Evolutionary conservation across 441 rosid species (phyloP).

Genomic region (Bocquillonia castaneifolia): DNA sequence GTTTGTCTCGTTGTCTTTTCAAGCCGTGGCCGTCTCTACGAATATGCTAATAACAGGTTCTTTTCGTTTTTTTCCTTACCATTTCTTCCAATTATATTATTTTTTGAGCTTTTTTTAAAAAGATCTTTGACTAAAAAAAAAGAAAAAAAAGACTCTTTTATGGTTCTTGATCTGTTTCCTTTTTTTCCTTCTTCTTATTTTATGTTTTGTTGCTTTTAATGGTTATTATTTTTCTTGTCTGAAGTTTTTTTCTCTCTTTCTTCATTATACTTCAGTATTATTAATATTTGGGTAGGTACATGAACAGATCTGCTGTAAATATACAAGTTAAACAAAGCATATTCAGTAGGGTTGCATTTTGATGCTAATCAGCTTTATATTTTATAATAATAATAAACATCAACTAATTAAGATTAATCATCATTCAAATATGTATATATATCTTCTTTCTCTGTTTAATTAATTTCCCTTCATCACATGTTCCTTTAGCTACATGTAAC

Average conservation of each 20-base stretch:
- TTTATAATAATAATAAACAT: slow-evolving; percentile 32
- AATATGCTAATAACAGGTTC: slow-evolving; percentile 87
- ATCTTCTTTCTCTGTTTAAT: too few relatives aligned
- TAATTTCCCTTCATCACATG: too few relatives aligned
- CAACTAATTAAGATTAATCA: background rate
- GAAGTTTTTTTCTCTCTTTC: too few relatives aligned
- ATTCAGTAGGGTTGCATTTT: background rate
- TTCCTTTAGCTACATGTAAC: too few relatives aligned
- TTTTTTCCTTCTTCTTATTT: too few relatives aligned
- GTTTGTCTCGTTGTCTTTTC: slow-evolving; percentile 88
- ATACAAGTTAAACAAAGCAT: background rate
- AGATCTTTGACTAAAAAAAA: too few relatives aligned
- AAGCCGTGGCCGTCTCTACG: slow-evolving; percentile 93
- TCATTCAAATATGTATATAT: too few relatives aligned
- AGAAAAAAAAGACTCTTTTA: too few relatives aligned
- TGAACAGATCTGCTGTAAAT: background rate
- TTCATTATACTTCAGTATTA: background rate
- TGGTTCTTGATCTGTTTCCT: background rate
- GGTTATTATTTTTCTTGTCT: background rate
- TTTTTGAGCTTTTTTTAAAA: background rate
- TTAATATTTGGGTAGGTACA: background rate
- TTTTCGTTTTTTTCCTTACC: background rate
- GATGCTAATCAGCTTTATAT: slow-evolving; percentile 28
- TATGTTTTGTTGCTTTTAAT: too few relatives aligned
- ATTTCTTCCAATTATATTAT: too few relatives aligned